These are phyloP conservation scores for Crinitomyces ghanaensis DNA, from an alignment of 805 yeast species.

Conservation along the genomic window DNA sequence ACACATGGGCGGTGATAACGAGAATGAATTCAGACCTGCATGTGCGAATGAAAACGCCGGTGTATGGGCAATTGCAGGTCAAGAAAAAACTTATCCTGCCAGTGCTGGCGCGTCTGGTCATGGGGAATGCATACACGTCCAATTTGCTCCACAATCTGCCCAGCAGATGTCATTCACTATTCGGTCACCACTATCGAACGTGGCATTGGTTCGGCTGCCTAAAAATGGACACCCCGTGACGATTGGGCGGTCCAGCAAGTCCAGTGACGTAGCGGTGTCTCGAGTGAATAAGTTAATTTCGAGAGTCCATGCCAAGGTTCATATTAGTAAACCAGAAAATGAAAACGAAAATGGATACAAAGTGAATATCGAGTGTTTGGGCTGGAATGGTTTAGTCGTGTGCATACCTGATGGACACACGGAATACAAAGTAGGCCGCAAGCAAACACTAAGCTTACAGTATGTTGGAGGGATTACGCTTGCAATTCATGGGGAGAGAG, in stretches of 20 bases:
- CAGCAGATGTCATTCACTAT: slow-evolving; percentile 8
- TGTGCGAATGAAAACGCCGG: background rate
- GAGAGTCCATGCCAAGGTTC: slow-evolving; percentile 49
- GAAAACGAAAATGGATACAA: slow-evolving; percentile 29
- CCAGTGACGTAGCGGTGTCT: slow-evolving; percentile 40
- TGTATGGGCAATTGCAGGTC: background rate
- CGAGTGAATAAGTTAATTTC: slow-evolving; percentile 48
- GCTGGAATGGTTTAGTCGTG: slow-evolving; percentile 70
- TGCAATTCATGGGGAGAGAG: slow-evolving; percentile 59
- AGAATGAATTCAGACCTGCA: no score
- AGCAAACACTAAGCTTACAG: slow-evolving; percentile 58
- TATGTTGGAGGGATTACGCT: slow-evolving; percentile 47
- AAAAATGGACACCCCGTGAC: slow-evolving; percentile 29
- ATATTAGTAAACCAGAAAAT: no score
- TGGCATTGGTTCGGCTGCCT: slow-evolving; percentile 33
- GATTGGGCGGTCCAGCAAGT: slow-evolving; percentile 59
- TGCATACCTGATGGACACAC: slow-evolving; percentile 38
- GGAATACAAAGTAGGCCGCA: slow-evolving; percentile 44
- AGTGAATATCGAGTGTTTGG: slow-evolving; percentile 55
- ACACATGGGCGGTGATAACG: no score
- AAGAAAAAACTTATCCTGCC: background rate
- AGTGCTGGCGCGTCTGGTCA: background rate
- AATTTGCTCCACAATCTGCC: slow-evolving; percentile 9
- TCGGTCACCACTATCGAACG: slow-evolving; percentile 29
- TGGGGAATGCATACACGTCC: background rate